Percentiles rank a stretch among this genome's conserved stretches.
These are phyloP conservation scores for Erysiphe pulchra DNA, from an alignment of 2,329 filamentous ascomycete genomes.

Conservation along the genomic window DNA sequence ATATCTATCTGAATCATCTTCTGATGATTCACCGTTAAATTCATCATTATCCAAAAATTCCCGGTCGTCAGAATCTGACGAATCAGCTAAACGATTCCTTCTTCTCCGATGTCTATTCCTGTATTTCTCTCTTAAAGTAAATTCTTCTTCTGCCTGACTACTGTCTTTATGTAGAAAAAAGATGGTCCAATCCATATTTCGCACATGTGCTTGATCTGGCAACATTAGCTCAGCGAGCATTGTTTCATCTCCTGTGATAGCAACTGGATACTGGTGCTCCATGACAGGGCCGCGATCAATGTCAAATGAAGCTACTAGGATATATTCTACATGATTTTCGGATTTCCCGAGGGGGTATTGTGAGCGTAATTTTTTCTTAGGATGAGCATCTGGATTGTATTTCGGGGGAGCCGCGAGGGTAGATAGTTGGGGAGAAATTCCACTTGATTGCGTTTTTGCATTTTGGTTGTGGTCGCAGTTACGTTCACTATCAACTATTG, in stretches of 20 bases:
- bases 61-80: slow-evolving; percentile 19
- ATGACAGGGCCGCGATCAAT: slow-evolving; percentile 90
- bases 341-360: slow-evolving; percentile 49
- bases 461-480: slow-evolving; percentile 32
- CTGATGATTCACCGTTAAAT: slow-evolving; percentile 22
- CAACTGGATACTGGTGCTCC: slow-evolving; percentile 90
- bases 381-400: slow-evolving; percentile 24
- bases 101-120: slow-evolving; percentile 24
- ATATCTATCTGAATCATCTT: slow-evolving; percentile 26
- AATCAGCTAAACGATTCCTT: slow-evolving; percentile 24
- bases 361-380: slow-evolving; percentile 34
- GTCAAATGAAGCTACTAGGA: slow-evolving; percentile 89
- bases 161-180: slow-evolving; percentile 97
- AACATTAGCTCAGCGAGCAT: slow-evolving; percentile 98
- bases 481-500: slow-evolving; percentile 24
- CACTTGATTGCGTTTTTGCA: slow-evolving; percentile 32
- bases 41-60: slow-evolving; percentile 19
- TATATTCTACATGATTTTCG: slow-evolving; percentile 96
- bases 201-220: slow-evolving; percentile 82
- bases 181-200: slow-evolving; percentile 95
- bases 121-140: slow-evolving; percentile 33
- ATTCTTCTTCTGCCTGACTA: slow-evolving; percentile 57
- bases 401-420: slow-evolving; percentile 26
- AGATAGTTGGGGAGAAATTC: slow-evolving; percentile 31
- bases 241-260: slow-evolving; percentile 89